phyloP scores from a whole-genome alignment of 2,329 filamentous ascomycete genomes.

The Gnomoniopsis smithogilvyi region DNA sequence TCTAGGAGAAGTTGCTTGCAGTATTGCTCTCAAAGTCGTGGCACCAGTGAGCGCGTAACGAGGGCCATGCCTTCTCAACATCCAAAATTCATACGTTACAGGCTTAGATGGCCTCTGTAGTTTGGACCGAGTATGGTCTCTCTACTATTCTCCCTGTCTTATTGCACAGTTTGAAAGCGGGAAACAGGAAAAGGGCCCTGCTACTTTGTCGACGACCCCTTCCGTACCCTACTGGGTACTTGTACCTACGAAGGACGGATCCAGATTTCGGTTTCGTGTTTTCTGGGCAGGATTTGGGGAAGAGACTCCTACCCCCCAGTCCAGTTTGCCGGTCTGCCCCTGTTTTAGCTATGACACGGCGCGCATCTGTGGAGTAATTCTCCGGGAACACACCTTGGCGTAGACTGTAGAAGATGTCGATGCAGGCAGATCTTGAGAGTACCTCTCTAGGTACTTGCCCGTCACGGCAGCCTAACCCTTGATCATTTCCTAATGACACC shows the following conservation, averaged over 20 bases:
- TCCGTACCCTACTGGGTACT: too few species aligned
- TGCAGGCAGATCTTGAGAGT: neutral
- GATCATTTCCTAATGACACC: neutral
- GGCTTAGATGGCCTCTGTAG: neutral
- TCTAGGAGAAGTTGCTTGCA: neutral
- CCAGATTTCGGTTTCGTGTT: neutral
- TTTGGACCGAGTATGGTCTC: too few species aligned
- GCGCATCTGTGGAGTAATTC: neutral
- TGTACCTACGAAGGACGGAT: too few species aligned
- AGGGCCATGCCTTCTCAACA: neutral
- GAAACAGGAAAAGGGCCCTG: too few species aligned
- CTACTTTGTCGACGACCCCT: too few species aligned
- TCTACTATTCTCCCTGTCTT: neutral
- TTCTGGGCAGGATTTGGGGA: neutral
- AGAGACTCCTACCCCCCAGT: neutral
- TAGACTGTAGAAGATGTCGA: neutral
- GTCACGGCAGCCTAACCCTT: conserved; percentile 5
- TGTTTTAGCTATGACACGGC: conserved; percentile 8
- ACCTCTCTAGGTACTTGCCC: too few species aligned
- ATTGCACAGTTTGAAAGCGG: neutral
- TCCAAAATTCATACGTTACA: neutral
- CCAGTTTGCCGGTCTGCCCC: neutral
- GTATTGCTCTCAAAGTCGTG: neutral
- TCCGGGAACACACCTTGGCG: conserved; percentile 1
- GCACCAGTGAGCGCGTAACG: conserved; percentile 3